Evolutionary conservation across 2,329 filamentous ascomycete genomes (phyloP).

Genomic region (Talaromyces sp.): DNA sequence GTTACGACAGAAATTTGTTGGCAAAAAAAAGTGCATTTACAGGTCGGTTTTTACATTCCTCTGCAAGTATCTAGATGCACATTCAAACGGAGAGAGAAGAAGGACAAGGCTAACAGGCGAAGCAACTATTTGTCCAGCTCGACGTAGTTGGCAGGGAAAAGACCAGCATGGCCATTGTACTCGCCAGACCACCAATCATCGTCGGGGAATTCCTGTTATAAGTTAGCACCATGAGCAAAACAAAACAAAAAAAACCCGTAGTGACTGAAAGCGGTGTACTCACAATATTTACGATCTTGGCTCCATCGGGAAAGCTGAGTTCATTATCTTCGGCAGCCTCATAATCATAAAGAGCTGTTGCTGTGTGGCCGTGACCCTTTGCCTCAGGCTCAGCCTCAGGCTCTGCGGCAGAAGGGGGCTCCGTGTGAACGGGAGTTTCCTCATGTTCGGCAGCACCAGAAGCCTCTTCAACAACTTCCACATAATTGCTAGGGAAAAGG

Average conservation of each 20-base stretch:
- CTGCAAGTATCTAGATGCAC: not conserved
- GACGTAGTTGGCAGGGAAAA: slow-evolving; percentile 63
- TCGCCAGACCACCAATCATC: slow-evolving; percentile 98
- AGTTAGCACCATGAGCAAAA: not conserved
- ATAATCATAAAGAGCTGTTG: slow-evolving; percentile 88
- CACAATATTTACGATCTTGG: slow-evolving; percentile 71
- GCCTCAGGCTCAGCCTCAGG: slow-evolving; percentile 15
- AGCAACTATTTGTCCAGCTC: slow-evolving; percentile 29
- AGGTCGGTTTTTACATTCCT: not conserved
- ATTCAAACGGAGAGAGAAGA: not conserved
- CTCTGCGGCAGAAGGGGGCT: slow-evolving; percentile 9
- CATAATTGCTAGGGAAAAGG: slow-evolving; percentile 95
- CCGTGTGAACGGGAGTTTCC: slow-evolving; percentile 23
- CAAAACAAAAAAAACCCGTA: not conserved
- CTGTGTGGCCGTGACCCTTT: slow-evolving; percentile 52
- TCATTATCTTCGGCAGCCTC: slow-evolving; percentile 93
- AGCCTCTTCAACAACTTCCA: slow-evolving; percentile 66
- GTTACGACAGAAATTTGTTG: not conserved
- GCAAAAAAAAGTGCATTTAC: not conserved
- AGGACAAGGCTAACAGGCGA: not conserved
- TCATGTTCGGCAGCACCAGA: slow-evolving; percentile 27
- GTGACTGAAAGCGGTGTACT: slow-evolving; percentile 30
- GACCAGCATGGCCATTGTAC: slow-evolving; percentile 69
- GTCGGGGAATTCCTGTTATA: slow-evolving; percentile 76
- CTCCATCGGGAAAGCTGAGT: slow-evolving; percentile 81